Evolutionary conservation across 2,329 filamentous ascomycete species (phyloP).

Genomic region (Paraconiothyrium brasiliense): DNA sequence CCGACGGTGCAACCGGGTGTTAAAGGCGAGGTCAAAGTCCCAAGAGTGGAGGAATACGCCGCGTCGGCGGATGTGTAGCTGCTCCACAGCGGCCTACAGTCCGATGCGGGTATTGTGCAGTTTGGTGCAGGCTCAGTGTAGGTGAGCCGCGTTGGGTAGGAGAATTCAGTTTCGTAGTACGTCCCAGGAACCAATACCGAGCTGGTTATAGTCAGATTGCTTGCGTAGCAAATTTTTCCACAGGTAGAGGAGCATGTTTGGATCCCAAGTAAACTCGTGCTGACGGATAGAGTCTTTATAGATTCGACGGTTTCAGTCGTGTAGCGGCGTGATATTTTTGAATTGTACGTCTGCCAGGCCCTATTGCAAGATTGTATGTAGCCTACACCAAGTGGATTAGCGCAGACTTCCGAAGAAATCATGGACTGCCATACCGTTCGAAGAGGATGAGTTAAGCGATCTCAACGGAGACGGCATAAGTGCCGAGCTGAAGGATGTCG

Average conservation of each 20-base stretch:
- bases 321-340: background rate
- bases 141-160: background rate
- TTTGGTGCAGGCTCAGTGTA: slow-evolving; percentile 6
- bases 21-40: background rate
- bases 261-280: background rate
- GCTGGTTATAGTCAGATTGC: background rate
- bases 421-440: background rate
- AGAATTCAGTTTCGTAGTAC: background rate
- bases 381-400: background rate
- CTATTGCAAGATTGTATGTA: slow-evolving; percentile 7
- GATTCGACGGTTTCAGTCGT: background rate
- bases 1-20: slow-evolving; percentile 8
- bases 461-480: background rate
- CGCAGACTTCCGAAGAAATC: background rate
- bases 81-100: slow-evolving; percentile 5
- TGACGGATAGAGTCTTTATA: background rate
- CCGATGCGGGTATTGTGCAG: slow-evolving; percentile 12
- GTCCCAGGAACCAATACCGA: background rate
- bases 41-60: background rate
- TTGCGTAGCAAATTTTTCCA: slow-evolving; percentile 13
- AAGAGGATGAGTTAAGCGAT: slow-evolving; percentile 6
- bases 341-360: slow-evolving; percentile 9
- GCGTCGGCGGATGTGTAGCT: background rate
- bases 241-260: slow-evolving; percentile 13
- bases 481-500: background rate